Conservation (phyloP, 1,139 yeast species). For the Suhomyces yuchorum region DNA sequence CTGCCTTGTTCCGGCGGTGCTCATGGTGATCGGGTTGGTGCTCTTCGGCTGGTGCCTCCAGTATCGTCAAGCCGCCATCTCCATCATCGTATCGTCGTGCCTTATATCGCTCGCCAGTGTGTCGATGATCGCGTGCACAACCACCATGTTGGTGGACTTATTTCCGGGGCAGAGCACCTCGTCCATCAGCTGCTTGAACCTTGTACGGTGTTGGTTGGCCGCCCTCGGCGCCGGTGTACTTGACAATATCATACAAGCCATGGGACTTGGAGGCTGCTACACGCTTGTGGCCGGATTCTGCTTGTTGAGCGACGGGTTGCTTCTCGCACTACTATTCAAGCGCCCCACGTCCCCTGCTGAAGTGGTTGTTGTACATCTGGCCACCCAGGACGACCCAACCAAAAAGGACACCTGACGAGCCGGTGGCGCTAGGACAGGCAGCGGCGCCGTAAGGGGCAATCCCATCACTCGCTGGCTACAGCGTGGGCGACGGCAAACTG, state of each 20-base stretch:
- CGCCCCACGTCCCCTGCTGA: not conserved
- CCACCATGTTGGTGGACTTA: constrained; percentile 42
- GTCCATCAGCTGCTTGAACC: constrained; percentile 40
- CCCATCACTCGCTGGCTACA: no score
- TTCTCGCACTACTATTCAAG: constrained; percentile 20
- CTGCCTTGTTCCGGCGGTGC: constrained; percentile 27
- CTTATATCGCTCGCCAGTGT: constrained; percentile 34
- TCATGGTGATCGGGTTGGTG: constrained; percentile 31
- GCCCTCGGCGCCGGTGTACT: constrained; percentile 39
- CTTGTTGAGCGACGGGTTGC: constrained; percentile 22
- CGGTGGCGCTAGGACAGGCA: no score
- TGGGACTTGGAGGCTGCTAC: constrained; percentile 42
- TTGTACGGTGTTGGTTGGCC: constrained; percentile 39
- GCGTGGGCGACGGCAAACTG: no score
- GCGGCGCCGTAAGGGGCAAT: no score
- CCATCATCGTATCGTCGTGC: constrained; percentile 36
- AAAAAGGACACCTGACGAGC: no score
- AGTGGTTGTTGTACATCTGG: not conserved
- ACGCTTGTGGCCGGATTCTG: constrained; percentile 38
- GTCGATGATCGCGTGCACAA: constrained; percentile 30
- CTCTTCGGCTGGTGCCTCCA: constrained; percentile 47
- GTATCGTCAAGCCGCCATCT: constrained; percentile 25
- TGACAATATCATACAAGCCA: constrained; percentile 29
- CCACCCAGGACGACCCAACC: not conserved
- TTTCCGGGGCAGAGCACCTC: constrained; percentile 38